These are phyloP conservation scores for Dactylis glomerata DNA, from an alignment of 176 grass and related monocot species.

Conservation along the genomic window DNA sequence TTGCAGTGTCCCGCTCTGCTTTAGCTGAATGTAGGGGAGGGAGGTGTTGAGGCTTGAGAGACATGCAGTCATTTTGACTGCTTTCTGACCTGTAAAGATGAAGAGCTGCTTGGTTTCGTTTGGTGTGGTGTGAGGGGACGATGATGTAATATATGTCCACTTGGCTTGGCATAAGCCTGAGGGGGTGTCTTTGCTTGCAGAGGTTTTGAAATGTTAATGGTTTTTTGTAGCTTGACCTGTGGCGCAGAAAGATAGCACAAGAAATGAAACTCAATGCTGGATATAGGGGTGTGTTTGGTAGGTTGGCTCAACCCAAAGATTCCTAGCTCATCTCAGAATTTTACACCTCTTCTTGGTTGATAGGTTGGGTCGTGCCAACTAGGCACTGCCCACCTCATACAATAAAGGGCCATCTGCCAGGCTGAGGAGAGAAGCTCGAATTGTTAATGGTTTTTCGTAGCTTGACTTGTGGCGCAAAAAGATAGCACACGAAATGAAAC, in stretches of 20 bases:
- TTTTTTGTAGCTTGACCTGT: background rate
- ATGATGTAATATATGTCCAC: background rate
- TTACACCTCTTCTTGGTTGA: too few relatives aligned
- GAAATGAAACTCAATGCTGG: background rate
- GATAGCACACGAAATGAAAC: background rate
- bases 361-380: too few relatives aligned
- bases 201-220: background rate
- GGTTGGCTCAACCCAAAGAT: too few relatives aligned
- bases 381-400: too few relatives aligned
- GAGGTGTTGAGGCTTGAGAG: constrained; percentile 22
- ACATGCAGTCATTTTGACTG: constrained; percentile 43
- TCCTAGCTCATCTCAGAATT: too few relatives aligned
- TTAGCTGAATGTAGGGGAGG: background rate
- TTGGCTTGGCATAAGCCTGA: too few relatives aligned
- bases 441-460: background rate
- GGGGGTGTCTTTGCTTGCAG: background rate
- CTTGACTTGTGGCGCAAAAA: background rate
- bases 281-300: too few relatives aligned
- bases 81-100: constrained; percentile 38
- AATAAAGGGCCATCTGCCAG: too few relatives aligned
- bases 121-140: background rate
- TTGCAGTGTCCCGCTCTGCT: constrained; percentile 12
- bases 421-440: too few relatives aligned
- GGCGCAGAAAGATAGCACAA: background rate
- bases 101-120: background rate